Conservation (phyloP, 306 rosid species). For the Cajanus cajan region DNA sequence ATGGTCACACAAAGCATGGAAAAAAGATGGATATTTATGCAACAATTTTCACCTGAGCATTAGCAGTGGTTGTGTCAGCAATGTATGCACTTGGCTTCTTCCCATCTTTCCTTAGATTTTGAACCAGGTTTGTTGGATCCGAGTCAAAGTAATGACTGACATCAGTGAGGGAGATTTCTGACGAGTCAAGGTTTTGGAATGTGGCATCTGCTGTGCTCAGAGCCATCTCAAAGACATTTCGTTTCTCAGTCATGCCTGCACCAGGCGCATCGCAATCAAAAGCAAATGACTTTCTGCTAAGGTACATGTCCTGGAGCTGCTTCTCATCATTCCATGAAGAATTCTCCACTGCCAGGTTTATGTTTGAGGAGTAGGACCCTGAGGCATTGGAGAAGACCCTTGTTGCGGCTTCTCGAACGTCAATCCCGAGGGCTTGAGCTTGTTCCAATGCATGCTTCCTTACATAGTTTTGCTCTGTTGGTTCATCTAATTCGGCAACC, state of each 20-base stretch:
- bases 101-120: conserved; percentile 87
- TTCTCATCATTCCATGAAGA: conserved; percentile 96
- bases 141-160: conserved; percentile 98
- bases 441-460: conserved; percentile 91
- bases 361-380: conserved; percentile 93
- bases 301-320: conserved; percentile 97
- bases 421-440: conserved; percentile 77
- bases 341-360: conserved; percentile 92
- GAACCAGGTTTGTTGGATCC: conserved; percentile 92
- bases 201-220: conserved; percentile 93
- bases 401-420: conserved; percentile 92
- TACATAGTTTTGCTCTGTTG: conserved; percentile 68
- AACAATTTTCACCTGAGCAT: conserved; percentile 73
- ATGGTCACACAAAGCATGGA: too few species aligned
- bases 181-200: conserved; percentile 93
- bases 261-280: conserved; percentile 96
- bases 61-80: conserved; percentile 98
- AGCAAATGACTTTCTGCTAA: conserved; percentile 89
- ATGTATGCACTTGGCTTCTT: conserved; percentile 92
- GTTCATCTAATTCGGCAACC: conserved; percentile 94
- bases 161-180: conserved; percentile 95
- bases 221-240: conserved; percentile 96
- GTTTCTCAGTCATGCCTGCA: conserved; percentile 81
- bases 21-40: too few species aligned
- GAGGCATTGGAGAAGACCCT: conserved; percentile 91